A percentile compares a stretch with the other conserved stretches of the same genome.
phyloP scores from a whole-genome alignment of 192 early-diverging fungal species.

The Entrophospora sp. region DNA sequence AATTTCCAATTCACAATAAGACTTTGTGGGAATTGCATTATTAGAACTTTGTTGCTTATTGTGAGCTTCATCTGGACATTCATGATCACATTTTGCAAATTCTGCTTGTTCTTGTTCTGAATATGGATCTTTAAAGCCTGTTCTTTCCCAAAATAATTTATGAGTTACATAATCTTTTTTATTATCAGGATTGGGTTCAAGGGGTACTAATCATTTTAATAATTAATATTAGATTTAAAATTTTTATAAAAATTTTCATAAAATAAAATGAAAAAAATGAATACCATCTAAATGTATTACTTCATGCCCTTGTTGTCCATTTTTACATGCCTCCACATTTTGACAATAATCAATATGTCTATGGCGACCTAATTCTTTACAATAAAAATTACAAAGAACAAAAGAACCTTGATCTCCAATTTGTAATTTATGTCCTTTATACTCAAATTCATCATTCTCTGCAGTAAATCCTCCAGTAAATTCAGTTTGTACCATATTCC shows the following conservation, averaged over 20 bases:
- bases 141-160: conserved; percentile 15
- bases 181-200: conserved; percentile 1
- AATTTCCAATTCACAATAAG: too few relatives aligned
- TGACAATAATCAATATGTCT: conserved; percentile 23
- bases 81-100: conserved; percentile 14
- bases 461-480: not conserved
- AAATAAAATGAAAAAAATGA: not conserved
- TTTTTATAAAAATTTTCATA: not conserved
- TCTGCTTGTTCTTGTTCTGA: not conserved
- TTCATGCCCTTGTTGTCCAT: not conserved
- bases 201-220: not conserved
- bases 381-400: conserved; percentile 10
- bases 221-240: not conserved
- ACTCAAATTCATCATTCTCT: conserved; percentile 15
- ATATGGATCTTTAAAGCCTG: conserved; percentile 18
- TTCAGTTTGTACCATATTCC: conserved; percentile 4
- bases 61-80: conserved; percentile 6
- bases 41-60: not conserved
- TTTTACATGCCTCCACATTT: not conserved
- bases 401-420: conserved; percentile 1
- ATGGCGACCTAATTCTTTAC: conserved; percentile 10
- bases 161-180: conserved; percentile 20
- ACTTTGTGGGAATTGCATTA: too few relatives aligned
- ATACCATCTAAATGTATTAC: conserved; percentile 13
- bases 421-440: not conserved